Conservation (phyloP, 2,329 filamentous ascomycete genomes). For the Daldinia eschscholtzii region DNA sequence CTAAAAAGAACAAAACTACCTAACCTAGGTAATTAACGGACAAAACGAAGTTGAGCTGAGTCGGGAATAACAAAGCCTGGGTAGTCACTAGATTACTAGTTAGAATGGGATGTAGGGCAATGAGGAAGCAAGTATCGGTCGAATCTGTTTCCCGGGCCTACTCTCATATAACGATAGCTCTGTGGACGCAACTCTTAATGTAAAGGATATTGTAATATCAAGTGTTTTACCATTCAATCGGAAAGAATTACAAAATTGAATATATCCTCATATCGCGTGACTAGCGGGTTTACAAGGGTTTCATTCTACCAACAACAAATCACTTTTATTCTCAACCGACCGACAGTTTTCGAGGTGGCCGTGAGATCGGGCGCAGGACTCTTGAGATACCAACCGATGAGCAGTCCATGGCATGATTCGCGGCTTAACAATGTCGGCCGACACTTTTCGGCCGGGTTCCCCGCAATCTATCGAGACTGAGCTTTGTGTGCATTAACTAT, state of each 20-base stretch:
- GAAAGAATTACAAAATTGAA: neutral
- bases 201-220: neutral
- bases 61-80: no score
- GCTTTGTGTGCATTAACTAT: neutral
- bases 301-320: neutral
- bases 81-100: no score
- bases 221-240: conserved; percentile 1
- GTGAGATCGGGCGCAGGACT: neutral
- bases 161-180: neutral
- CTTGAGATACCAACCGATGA: neutral
- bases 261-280: neutral
- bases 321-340: neutral
- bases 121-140: neutral
- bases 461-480: neutral
- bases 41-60: neutral
- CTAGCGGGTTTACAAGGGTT: neutral
- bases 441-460: neutral
- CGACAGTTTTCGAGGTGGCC: neutral
- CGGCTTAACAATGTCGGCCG: neutral
- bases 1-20: neutral
- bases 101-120: neutral
- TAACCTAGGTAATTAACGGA: neutral
- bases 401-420: neutral
- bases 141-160: neutral
- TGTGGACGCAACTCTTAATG: no score